These are phyloP conservation scores for Nyctanthes arbortristis DNA, from an alignment of 257 asterid species.

Conservation along the genomic window DNA sequence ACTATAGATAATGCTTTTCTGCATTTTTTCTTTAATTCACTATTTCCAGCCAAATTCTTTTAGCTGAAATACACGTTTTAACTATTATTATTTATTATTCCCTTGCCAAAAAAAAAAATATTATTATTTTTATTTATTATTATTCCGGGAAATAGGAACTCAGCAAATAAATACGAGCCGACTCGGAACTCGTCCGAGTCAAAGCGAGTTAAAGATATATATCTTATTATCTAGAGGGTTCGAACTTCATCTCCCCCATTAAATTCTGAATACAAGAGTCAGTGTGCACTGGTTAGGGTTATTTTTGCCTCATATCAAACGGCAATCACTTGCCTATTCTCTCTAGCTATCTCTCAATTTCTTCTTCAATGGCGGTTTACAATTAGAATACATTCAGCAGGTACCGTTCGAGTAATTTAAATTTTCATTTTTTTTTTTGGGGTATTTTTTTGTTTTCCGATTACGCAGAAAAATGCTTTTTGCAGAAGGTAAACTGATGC, in stretches of 20 bases:
- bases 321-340: constrained; percentile 20
- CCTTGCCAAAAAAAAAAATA: too few species aligned
- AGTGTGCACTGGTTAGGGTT: constrained; percentile 29
- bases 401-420: constrained; percentile 14
- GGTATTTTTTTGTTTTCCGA: background rate
- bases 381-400: constrained; percentile 19
- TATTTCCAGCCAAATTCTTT: too few species aligned
- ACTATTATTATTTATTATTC: too few species aligned
- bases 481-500: background rate
- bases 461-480: background rate
- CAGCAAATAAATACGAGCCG: background rate
- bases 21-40: too few species aligned
- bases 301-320: constrained; percentile 14
- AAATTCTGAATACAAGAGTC: background rate
- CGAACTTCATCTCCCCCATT: background rate
- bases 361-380: constrained; percentile 44
- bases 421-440: background rate
- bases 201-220: background rate
- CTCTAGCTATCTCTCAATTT: constrained; percentile 13
- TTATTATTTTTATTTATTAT: too few species aligned
- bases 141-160: background rate
- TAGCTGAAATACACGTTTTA: too few species aligned
- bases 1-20: too few species aligned
- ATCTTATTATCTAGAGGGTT: background rate
- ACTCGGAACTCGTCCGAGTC: background rate